Conservation (phyloP, 345 rosid species). For the Euclidium syriacum region DNA sequence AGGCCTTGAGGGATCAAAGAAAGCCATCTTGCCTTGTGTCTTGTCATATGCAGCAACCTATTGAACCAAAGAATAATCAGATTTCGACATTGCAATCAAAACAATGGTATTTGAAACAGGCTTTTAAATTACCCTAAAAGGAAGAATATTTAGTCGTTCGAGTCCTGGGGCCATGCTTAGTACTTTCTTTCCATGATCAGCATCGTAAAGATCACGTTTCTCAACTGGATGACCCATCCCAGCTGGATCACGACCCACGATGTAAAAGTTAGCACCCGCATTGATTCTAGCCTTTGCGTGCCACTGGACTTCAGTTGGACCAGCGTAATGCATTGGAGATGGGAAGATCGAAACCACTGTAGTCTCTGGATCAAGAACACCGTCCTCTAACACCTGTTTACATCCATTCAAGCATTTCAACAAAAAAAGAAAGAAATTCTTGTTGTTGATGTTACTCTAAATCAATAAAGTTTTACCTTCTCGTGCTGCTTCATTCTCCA, state of each 20-base stretch:
- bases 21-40: conserved; percentile 96
- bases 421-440: not conserved
- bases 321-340: conserved; percentile 98
- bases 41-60: conserved; percentile 96
- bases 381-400: conserved; percentile 85
- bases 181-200: conserved; percentile 98
- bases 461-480: conserved; percentile 43
- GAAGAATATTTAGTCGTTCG: conserved; percentile 92
- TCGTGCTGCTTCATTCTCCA: conserved; percentile 99
- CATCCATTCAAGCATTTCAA: not conserved
- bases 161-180: conserved; percentile 96
- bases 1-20: conserved; percentile 89
- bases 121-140: conserved; percentile 65
- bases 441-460: not conserved
- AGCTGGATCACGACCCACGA: conserved; percentile 99
- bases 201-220: conserved; percentile 91
- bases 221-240: conserved; percentile 98
- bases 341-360: conserved; percentile 97
- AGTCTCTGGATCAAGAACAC: conserved; percentile 98
- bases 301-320: conserved; percentile 99
- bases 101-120: not conserved
- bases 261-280: conserved; percentile 98
- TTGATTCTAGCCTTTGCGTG: conserved; percentile 97
- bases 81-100: not conserved
- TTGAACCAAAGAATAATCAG: not conserved